Percentiles rank a stretch among this genome's conserved stretches.
Evolutionary conservation across 2,329 filamentous ascomycete species (phyloP).

Genomic region (Aspergillus tubingensis): DNA sequence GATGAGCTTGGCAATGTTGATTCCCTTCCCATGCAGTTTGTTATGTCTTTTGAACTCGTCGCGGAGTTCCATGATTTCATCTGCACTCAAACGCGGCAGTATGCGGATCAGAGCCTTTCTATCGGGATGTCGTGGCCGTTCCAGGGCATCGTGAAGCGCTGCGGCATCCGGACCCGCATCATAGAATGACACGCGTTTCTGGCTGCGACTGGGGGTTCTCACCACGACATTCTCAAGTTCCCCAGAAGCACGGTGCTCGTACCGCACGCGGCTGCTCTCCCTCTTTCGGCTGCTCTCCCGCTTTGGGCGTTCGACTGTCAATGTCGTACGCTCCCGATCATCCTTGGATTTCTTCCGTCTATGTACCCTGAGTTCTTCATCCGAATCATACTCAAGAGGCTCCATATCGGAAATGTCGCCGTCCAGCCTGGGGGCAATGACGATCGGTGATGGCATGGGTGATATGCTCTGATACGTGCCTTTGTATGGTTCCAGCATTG

Average conservation of each 20-base stretch:
- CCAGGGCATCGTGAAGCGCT: conserved; percentile 73
- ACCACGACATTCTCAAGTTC: conserved; percentile 44
- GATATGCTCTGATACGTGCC: conserved; percentile 94
- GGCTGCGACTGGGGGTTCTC: conserved; percentile 50
- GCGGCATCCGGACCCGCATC: conserved; percentile 78
- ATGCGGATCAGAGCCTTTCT: conserved; percentile 76
- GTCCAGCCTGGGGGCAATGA: conserved; percentile 59
- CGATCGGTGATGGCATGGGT: conserved; percentile 82
- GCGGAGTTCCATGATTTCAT: conserved; percentile 85
- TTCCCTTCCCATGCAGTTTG: conserved; percentile 58
- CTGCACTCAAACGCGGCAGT: conserved; percentile 78
- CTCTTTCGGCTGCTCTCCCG: conserved; percentile 24
- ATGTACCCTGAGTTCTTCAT: conserved; percentile 31
- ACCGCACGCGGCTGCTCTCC: conserved; percentile 25
- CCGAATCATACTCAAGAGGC: conserved; percentile 38
- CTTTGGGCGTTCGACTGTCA: conserved; percentile 30
- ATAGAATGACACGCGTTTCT: conserved; percentile 74
- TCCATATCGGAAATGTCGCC: conserved; percentile 58
- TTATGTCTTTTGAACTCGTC: conserved; percentile 86
- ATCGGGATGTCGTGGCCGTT: conserved; percentile 66
- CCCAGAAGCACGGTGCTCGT: conserved; percentile 30
- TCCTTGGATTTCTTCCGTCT: conserved; percentile 31
- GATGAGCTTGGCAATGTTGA: conserved; percentile 55
- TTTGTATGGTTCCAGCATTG: conserved; percentile 85
- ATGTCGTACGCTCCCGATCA: conserved; percentile 33